Base-by-base conservation (phyloP, 805 yeast genomes). In the Maudiozyma bulderi region DNA sequence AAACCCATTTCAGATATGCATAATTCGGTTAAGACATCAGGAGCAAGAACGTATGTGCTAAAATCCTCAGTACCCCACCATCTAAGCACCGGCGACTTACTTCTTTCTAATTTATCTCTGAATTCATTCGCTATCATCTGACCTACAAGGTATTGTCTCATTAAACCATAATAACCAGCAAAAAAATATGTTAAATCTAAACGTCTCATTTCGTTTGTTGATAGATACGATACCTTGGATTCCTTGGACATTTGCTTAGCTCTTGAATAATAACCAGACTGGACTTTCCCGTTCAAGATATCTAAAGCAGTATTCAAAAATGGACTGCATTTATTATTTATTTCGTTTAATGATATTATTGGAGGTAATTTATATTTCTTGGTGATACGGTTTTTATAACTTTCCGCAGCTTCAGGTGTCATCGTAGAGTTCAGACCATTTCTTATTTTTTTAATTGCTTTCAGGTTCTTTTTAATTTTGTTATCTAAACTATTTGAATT, bases 41-140 rank as follows among this genome's bases (percentile, higher is more conserved):
- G 81, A 7, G 86, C 80, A 28, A 84, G 61, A 1, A 83, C 81
- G 56, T 77, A 80, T 14, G 76, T 70, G 3, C 75, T 64, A 58
- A 82, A 84, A 47, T 76, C 75, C 26, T 72, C 71, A 1, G 69
- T 55, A 2, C 84, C 77, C 86, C 88, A 83, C 68, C 80, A 84
- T 43, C 68, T 64, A 7, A 83, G 61, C 1, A 80, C 77, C 20
- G 68, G 64, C 54, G 77, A 77, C 53, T 64, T 46, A 49, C 41
- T 61, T 54, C 30, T 51, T 47, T 49, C 49, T 3, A 82, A 53
- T 31, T 67, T 58, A 1, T 55, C 47, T 28, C 61, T 59, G 47
- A 64, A 72, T 10, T 57, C 52, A 1, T 61, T 57, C n/a, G 64
- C 50, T 13, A 84, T 73, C 40, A 68, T 54, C 31, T 66, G 58